Percentiles rank a stretch among this genome's conserved stretches.
These are phyloP conservation scores for Moesziomyces parantarcticus DNA, from an alignment of 1,284 basidiomycete species.

Conservation along the genomic window DNA sequence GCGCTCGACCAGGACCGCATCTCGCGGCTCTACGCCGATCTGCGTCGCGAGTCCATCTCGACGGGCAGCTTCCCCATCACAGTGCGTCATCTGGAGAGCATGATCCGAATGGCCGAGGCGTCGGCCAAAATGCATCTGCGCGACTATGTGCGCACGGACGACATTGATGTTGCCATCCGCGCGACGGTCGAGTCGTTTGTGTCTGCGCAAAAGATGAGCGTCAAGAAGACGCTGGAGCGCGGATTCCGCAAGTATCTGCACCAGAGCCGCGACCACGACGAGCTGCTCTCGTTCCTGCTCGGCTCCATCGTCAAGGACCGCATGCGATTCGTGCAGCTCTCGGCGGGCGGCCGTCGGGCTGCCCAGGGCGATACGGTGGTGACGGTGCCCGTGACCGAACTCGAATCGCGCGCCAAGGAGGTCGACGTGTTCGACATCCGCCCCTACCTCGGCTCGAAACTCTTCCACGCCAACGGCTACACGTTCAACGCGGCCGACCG, in stretches of 20 bases:
- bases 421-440: slow-evolving; percentile 91
- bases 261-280: slow-evolving; percentile 90
- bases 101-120: slow-evolving; percentile 99
- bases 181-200: slow-evolving; percentile 95
- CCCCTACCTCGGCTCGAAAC: slow-evolving; percentile 83
- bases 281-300: slow-evolving; percentile 91
- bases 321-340: slow-evolving; percentile 75
- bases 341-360: slow-evolving; percentile 60
- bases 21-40: slow-evolving; percentile 91
- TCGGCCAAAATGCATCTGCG: slow-evolving; percentile 98
- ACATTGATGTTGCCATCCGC: slow-evolving; percentile 96
- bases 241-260: slow-evolving; percentile 94
- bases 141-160: slow-evolving; percentile 93
- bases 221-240: slow-evolving; percentile 95
- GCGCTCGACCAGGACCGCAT: slow-evolving; percentile 97
- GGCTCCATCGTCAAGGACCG: slow-evolving; percentile 95
- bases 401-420: slow-evolving; percentile 78
- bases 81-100: slow-evolving; percentile 95
- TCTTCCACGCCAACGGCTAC: slow-evolving; percentile 93
- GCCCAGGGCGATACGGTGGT: slow-evolving; percentile 39
- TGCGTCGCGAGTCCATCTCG: slow-evolving; percentile 92
- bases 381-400: slow-evolving; percentile 61
- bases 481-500: slow-evolving; percentile 65
- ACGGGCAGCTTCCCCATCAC: slow-evolving; percentile 99
- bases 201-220: slow-evolving; percentile 94